These are phyloP conservation scores for Bidens hawaiensis DNA, from an alignment of 140 eudicot species.

Conservation along the genomic window DNA sequence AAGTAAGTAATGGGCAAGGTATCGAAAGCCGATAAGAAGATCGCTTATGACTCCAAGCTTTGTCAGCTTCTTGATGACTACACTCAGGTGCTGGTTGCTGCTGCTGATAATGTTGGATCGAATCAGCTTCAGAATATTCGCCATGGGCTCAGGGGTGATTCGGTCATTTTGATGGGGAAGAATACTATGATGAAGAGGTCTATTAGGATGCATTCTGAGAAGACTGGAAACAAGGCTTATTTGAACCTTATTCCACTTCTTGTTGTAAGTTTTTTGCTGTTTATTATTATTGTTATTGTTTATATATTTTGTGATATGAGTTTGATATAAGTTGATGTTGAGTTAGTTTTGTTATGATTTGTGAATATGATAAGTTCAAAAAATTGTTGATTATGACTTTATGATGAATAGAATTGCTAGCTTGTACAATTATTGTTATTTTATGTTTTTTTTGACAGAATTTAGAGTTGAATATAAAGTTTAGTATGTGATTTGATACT, in stretches of 20 bases:
- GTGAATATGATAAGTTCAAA: too few species aligned
- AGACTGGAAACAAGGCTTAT: slow-evolving; percentile 57
- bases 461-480: too few species aligned
- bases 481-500: too few species aligned
- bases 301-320: too few species aligned
- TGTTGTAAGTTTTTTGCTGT: slow-evolving; percentile 36
- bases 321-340: too few species aligned
- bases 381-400: too few species aligned
- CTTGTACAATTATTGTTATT: too few species aligned
- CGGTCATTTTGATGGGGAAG: slow-evolving; percentile 79
- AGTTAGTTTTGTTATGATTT: too few species aligned
- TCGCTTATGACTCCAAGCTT: slow-evolving; percentile 64
- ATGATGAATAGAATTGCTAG: too few species aligned
- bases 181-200: slow-evolving; percentile 89
- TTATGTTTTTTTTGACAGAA: too few species aligned
- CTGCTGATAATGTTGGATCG: slow-evolving; percentile 81
- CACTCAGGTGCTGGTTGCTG: slow-evolving; percentile 62
- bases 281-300: too few species aligned
- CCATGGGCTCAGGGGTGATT: slow-evolving; percentile 62
- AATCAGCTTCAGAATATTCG: slow-evolving; percentile 68
- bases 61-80: slow-evolving; percentile 67
- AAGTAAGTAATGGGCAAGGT: slow-evolving; percentile 52
- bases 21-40: slow-evolving; percentile 79
- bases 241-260: slow-evolving; percentile 51
- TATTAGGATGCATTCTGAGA: slow-evolving; percentile 68